Percentiles rank a stretch among this genome's conserved stretches.
phyloP scores from a whole-genome alignment of 2,329 filamentous ascomycete species.

The Arachnomyces sp. region DNA sequence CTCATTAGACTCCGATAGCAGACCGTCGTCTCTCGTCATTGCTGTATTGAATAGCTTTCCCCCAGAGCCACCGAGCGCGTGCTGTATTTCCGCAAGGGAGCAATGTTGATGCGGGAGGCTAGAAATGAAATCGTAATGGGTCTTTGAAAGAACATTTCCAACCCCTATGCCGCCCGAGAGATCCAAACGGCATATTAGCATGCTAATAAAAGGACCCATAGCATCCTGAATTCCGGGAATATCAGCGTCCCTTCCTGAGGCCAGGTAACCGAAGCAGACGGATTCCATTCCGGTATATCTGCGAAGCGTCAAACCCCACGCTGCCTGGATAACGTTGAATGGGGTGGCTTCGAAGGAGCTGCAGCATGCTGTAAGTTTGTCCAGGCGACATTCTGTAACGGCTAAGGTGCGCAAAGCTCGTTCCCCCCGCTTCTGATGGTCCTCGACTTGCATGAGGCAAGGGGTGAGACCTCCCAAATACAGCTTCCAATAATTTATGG shows the following conservation, averaged over 20 bases:
- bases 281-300: slow-evolving; percentile 17
- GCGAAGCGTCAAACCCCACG: slow-evolving; percentile 22
- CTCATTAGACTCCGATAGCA: no score
- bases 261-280: slow-evolving; percentile 24
- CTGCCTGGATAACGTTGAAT: slow-evolving; percentile 18
- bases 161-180: slow-evolving; percentile 6
- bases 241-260: slow-evolving; percentile 29
- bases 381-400: no score
- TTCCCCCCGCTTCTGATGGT: no score
- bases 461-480: slow-evolving; percentile 19
- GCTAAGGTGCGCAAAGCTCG: no score
- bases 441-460: slow-evolving; percentile 21
- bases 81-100: slow-evolving; percentile 41
- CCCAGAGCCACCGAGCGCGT: slow-evolving; percentile 32
- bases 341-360: slow-evolving; percentile 24
- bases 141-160: slow-evolving; percentile 7
- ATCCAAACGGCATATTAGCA: slow-evolving; percentile 21
- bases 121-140: slow-evolving; percentile 36
- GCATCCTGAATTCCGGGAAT: slow-evolving; percentile 30
- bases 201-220: slow-evolving; percentile 39
- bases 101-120: slow-evolving; percentile 38
- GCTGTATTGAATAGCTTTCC: slow-evolving; percentile 39
- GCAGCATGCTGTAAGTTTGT: no score
- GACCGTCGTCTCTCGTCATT: no score
- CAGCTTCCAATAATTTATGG: slow-evolving; percentile 19